Percentiles rank a stretch among this genome's conserved stretches.
Evolutionary conservation across 73 alveolate species (phyloP).

Genomic region (Paramecium pentaurelia): DNA sequence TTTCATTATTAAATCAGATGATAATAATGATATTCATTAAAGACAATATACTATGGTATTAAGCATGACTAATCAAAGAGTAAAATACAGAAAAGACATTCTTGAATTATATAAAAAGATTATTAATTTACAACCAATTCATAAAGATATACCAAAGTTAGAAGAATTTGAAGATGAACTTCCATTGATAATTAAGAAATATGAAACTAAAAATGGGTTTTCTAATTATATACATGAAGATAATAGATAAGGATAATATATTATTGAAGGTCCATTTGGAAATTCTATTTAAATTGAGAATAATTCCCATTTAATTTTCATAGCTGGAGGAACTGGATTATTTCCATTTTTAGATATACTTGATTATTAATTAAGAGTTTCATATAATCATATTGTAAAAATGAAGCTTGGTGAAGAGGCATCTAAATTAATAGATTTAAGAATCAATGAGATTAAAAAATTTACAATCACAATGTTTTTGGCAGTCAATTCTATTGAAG

Average conservation of each 20-base stretch:
- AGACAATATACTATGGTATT: not conserved
- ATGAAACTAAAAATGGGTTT: not conserved
- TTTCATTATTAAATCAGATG: not conserved
- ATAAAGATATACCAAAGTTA: not conserved
- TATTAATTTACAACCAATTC: not conserved
- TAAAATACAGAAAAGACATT: not conserved
- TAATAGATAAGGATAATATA: not conserved
- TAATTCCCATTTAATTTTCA: not conserved
- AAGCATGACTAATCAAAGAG: not conserved
- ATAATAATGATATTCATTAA: not conserved
- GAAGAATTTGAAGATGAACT: not conserved
- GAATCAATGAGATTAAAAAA: not conserved
- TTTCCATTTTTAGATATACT: conserved; percentile 9
- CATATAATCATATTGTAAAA: not conserved
- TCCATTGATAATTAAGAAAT: not conserved
- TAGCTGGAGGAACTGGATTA: conserved; percentile 33
- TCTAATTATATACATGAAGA: not conserved
- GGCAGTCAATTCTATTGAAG: not conserved
- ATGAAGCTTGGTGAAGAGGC: not conserved
- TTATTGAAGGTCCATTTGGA: conserved; percentile 19
- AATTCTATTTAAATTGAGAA: not conserved
- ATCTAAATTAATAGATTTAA: not conserved
- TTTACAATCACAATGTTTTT: not conserved
- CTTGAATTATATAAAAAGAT: not conserved
- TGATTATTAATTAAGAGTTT: not conserved